Percentiles rank a stretch among this genome's conserved stretches.
These are phyloP conservation scores for Stemphylium beticola DNA, from an alignment of 2,329 filamentous ascomycete species.

Conservation along the genomic window DNA sequence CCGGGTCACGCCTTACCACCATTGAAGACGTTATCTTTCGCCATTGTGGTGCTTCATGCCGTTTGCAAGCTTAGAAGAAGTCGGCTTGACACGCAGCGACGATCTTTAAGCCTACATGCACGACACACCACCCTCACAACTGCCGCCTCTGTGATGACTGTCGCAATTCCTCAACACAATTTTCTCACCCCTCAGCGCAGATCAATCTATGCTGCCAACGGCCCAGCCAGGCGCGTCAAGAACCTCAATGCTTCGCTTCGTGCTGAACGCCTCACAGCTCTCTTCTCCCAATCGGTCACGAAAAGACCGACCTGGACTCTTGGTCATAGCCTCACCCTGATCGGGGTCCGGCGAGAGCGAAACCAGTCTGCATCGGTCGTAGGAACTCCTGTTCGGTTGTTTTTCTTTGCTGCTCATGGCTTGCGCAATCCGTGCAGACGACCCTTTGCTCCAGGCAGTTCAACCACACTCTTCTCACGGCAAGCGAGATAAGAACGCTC, in stretches of 20 bases:
- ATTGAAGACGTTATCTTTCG: constrained; percentile 30
- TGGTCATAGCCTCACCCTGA: constrained; percentile 12
- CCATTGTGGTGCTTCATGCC: constrained; percentile 16
- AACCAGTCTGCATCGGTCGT: constrained; percentile 32
- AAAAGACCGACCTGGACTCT: constrained; percentile 31
- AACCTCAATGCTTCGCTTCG: constrained; percentile 30
- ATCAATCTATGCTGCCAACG: constrained; percentile 19
- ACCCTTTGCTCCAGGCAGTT: background rate
- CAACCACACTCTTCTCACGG: constrained; percentile 1
- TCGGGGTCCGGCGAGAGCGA: constrained; percentile 28
- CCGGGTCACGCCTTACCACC: constrained; percentile 16
- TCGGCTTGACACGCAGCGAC: constrained; percentile 21
- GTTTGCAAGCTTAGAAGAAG: constrained; percentile 11
- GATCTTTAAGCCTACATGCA: constrained; percentile 18
- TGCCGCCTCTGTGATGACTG: constrained; percentile 20
- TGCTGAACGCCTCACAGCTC: constrained; percentile 28
- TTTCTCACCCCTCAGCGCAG: constrained; percentile 18
- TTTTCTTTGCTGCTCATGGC: constrained; percentile 21
- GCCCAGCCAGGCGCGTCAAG: constrained; percentile 9
- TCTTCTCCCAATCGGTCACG: constrained; percentile 25
- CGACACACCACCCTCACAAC: constrained; percentile 19
- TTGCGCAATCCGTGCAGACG: constrained; percentile 20
- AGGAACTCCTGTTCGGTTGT: constrained; percentile 36
- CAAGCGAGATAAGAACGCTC: constrained; percentile 40
- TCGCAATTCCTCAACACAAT: constrained; percentile 32